Percentiles rank a stretch among this genome's conserved stretches.
Evolutionary conservation across 805 yeast species (phyloP).

Genomic region (Yarrowia keelungensis): DNA sequence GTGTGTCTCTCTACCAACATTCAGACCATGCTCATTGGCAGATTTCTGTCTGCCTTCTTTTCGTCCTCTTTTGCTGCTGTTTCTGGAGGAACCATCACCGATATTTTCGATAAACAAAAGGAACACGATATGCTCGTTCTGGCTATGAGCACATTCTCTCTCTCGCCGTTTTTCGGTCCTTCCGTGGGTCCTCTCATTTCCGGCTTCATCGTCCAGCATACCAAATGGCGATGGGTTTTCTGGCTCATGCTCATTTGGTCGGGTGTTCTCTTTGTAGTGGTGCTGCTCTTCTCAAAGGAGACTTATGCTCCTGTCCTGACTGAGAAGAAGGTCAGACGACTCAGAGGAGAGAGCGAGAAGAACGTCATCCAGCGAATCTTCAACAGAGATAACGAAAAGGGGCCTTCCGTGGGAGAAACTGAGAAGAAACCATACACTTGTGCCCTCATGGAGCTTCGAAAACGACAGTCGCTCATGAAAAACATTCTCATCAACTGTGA

Average conservation of each 20-base stretch:
- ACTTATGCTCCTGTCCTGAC: slow-evolving; percentile 66
- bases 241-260: slow-evolving; percentile 63
- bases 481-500: slow-evolving; percentile 53
- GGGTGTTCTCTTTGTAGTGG: slow-evolving; percentile 56
- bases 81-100: slow-evolving; percentile 73
- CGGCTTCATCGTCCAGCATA: slow-evolving; percentile 54
- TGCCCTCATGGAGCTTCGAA: slow-evolving; percentile 23
- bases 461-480: slow-evolving; percentile 9
- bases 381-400: slow-evolving; percentile 5
- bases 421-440: slow-evolving; percentile 20
- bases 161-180: slow-evolving; percentile 70
- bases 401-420: neutral
- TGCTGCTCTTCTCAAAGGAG: slow-evolving; percentile 56
- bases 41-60: slow-evolving; percentile 69
- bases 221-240: slow-evolving; percentile 68
- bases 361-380: slow-evolving; percentile 24
- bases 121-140: slow-evolving; percentile 54
- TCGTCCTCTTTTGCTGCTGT: slow-evolving; percentile 73
- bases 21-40: slow-evolving; percentile 58
- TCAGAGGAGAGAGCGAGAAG: slow-evolving; percentile 20
- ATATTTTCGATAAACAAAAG: slow-evolving; percentile 57
- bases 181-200: slow-evolving; percentile 57
- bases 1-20: slow-evolving; percentile 54
- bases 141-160: slow-evolving; percentile 63
- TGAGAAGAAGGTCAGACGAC: slow-evolving; percentile 53